Conservation (phyloP, 345 rosid genomes). For the Ceriops tagal region DNA sequence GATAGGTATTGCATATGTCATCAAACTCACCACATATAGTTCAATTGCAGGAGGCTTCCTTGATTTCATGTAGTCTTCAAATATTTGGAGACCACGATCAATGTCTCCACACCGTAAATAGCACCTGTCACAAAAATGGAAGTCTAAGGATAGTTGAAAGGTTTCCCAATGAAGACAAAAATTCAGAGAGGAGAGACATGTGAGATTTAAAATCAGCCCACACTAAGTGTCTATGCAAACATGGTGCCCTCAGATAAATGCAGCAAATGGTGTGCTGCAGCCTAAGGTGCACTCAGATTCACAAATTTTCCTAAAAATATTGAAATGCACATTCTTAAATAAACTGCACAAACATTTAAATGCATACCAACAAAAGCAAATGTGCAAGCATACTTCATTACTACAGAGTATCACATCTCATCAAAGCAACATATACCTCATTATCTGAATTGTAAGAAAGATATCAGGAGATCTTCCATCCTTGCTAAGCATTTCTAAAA, state of each 20-base stretch:
- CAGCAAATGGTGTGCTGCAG: too few relatives aligned
- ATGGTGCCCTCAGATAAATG: too few relatives aligned
- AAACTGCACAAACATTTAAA: too few relatives aligned
- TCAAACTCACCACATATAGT: conserved; percentile 59
- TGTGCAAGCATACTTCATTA: too few relatives aligned
- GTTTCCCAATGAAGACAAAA: too few relatives aligned
- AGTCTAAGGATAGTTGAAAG: neutral
- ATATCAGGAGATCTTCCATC: conserved; percentile 62
- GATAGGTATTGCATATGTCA: neutral
- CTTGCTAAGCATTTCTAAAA: conserved; percentile 74
- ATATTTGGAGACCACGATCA: conserved; percentile 55
- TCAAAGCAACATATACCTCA: conserved; percentile 48
- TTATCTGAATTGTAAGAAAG: conserved; percentile 53
- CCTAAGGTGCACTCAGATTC: too few relatives aligned
- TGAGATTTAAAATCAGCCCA: too few relatives aligned
- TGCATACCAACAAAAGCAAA: too few relatives aligned
- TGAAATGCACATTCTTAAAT: too few relatives aligned
- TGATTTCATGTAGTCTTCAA: conserved; percentile 56
- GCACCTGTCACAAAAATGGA: conserved; percentile 52
- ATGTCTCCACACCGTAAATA: conserved; percentile 68
- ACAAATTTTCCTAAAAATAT: too few relatives aligned
- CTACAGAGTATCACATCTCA: neutral
- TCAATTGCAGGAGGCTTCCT: conserved; percentile 48
- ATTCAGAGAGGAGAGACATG: too few relatives aligned
- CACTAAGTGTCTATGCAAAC: too few relatives aligned